Percentiles rank a stretch among this genome's conserved stretches.
These are phyloP conservation scores for Exidia glandulosa DNA, from an alignment of 768 basidiomycete genomes.

Conservation along the genomic window DNA sequence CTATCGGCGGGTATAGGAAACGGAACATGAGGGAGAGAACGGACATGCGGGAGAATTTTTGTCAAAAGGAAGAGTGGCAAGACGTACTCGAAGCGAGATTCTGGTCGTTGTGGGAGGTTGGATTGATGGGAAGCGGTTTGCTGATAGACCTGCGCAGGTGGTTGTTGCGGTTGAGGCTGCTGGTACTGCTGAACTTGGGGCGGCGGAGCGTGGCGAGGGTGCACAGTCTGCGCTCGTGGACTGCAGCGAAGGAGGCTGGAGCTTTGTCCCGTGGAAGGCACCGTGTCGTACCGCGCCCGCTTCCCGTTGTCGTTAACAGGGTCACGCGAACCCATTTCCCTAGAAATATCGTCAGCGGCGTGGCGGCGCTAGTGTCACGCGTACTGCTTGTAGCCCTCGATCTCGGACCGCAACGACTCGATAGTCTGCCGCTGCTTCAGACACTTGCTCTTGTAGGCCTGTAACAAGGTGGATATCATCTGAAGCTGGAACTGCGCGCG, in stretches of 20 bases:
- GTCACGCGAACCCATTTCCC: neutral
- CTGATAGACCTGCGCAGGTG: neutral
- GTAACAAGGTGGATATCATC: slow-evolving; percentile 55
- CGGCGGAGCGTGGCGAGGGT: too few relatives aligned
- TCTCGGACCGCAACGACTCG: neutral
- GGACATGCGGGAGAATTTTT: too few relatives aligned
- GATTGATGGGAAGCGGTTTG: neutral
- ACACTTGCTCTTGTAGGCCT: slow-evolving; percentile 48
- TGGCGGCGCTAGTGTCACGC: neutral
- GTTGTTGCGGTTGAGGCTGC: neutral
- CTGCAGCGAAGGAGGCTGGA: neutral
- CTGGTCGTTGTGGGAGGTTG: neutral
- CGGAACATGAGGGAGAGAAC: too few relatives aligned
- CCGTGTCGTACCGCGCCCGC: neutral
- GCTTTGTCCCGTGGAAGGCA: neutral
- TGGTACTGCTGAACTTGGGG: too few relatives aligned
- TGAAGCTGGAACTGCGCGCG: slow-evolving; percentile 64
- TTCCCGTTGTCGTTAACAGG: neutral
- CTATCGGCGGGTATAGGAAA: too few relatives aligned
- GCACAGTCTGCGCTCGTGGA: too few relatives aligned
- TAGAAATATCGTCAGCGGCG: neutral
- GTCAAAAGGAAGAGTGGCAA: too few relatives aligned
- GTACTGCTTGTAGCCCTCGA: neutral
- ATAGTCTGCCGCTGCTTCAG: slow-evolving; percentile 35
- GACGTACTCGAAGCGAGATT: neutral